Conservation (phyloP, 176 grass and related monocot genomes). For the Thinopyrum elongatum region DNA sequence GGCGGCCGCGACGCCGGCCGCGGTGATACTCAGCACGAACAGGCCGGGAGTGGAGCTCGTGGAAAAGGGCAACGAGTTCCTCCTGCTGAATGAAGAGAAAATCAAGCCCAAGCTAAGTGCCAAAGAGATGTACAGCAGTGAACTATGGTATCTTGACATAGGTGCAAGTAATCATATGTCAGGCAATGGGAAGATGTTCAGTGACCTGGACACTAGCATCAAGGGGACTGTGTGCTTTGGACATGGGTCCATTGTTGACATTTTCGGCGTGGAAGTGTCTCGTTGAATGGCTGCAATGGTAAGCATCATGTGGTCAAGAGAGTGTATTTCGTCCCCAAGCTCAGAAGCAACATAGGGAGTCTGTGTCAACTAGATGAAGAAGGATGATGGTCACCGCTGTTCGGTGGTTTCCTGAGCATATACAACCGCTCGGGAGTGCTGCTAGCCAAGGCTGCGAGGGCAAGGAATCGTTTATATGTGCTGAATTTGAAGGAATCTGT, state of each 20-base stretch:
- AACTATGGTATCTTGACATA: background rate
- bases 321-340: too few relatives aligned
- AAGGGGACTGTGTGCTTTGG: background rate
- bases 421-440: too few relatives aligned
- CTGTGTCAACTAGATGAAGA: too few relatives aligned
- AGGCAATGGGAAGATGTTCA: background rate
- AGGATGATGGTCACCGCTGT: too few relatives aligned
- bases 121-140: background rate
- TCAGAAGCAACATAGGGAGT: too few relatives aligned
- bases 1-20: background rate
- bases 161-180: background rate
- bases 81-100: background rate
- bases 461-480: too few relatives aligned
- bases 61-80: background rate
- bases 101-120: background rate
- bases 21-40: background rate
- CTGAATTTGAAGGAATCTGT: too few relatives aligned
- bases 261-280: too few relatives aligned
- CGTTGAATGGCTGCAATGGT: too few relatives aligned
- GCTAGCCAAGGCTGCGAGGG: too few relatives aligned
- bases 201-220: background rate
- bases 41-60: background rate
- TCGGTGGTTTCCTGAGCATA: too few relatives aligned
- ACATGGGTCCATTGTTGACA: background rate
- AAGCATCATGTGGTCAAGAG: too few relatives aligned